Base-by-base conservation (phyloP, 2,329 filamentous ascomycete species). In the Alternaria sp. region DNA sequence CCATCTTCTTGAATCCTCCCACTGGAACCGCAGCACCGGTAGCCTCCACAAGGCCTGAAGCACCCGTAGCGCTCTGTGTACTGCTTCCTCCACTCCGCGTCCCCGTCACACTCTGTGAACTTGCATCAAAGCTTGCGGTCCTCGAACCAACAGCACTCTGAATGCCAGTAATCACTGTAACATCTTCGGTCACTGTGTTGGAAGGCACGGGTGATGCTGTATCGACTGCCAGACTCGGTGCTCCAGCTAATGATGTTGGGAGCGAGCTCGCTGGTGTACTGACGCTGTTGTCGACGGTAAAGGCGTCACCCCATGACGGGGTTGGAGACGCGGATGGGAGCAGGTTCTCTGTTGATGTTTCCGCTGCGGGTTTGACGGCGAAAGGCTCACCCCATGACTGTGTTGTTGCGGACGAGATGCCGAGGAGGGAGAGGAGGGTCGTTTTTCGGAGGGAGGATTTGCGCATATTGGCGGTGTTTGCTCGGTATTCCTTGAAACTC, bases 341-440 rank as follows among this genome's bases (percentile, higher is more conserved):
- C 3, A 66, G 52, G 9, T 19, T 45, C n/a, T 65, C 61, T 15
- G 65, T 69, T 12, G 61, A 57, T 52, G 43, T 54, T 61, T 30
- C 64, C 64, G 25, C 55, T 61, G 54, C 65, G 63, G 23, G 64
- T 32, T 58, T 64, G 32, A 72, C 68, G 11, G 50, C 56, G 51
- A 70, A 72, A 4, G 70, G 67, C 15, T 67, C 57, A 26, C 64
- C 61, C 64, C 66, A 68, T 10, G 65, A 62, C 15, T 50, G 50
- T 28, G 64, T 69, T 62, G 71, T 63, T 2, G 64, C 57, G 19
- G 36, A 61, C 1, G 59, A 58, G 28, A 66, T 32, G 5, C 64
- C 61, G 7, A 71, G 51, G 28, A 72, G 61, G 44, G 69, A 67
- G 44, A 69, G 50, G 12, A 70, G 54, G 0, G 62, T 56, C 25